A percentile compares a stretch with the other conserved stretches of the same genome.
These are phyloP conservation scores for Onygenales sp. DNA, from an alignment of 2,329 filamentous ascomycete genomes.

Conservation along the genomic window DNA sequence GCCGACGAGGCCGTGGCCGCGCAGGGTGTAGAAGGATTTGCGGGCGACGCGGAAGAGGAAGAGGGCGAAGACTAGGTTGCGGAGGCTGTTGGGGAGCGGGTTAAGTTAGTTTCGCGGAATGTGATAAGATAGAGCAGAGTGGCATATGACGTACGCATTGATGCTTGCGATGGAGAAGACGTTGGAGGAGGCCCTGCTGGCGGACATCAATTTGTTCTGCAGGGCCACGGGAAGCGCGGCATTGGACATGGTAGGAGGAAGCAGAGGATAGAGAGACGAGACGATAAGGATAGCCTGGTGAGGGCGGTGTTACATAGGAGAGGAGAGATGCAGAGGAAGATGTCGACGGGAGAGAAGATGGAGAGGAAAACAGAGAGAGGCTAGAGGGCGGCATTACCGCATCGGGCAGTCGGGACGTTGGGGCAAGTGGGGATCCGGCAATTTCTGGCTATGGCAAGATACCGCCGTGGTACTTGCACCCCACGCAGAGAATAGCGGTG, in stretches of 20 bases:
- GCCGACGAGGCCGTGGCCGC: conserved; percentile 78
- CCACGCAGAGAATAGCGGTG: not conserved
- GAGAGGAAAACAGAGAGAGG: not conserved
- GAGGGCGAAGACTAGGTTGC: conserved; percentile 79
- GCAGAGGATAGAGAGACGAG: conserved; percentile 9
- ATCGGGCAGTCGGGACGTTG: not conserved
- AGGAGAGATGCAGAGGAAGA: not conserved
- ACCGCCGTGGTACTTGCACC: not conserved
- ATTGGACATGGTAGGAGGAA: conserved; percentile 23
- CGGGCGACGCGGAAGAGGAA: conserved; percentile 79
- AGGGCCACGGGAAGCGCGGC: conserved; percentile 33
- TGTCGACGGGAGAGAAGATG: not conserved
- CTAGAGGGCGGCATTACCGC: not conserved
- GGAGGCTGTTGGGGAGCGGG: conserved; percentile 46
- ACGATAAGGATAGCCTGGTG: not conserved
- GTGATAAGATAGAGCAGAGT: not conserved
- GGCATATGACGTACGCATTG: conserved; percentile 29
- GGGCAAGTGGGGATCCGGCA: no score
- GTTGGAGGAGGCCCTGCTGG: conserved; percentile 22
- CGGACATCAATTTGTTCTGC: conserved; percentile 35
- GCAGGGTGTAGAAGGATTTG: conserved; percentile 71
- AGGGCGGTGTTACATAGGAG: not conserved
- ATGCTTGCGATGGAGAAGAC: conserved; percentile 25
- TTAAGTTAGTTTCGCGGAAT: not conserved
- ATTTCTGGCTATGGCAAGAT: not conserved